Evolutionary conservation across 176 grass and related monocot species (phyloP), one percentile per base, ranked within the genome.

Genomic region (Ensete glaucum): DNA sequence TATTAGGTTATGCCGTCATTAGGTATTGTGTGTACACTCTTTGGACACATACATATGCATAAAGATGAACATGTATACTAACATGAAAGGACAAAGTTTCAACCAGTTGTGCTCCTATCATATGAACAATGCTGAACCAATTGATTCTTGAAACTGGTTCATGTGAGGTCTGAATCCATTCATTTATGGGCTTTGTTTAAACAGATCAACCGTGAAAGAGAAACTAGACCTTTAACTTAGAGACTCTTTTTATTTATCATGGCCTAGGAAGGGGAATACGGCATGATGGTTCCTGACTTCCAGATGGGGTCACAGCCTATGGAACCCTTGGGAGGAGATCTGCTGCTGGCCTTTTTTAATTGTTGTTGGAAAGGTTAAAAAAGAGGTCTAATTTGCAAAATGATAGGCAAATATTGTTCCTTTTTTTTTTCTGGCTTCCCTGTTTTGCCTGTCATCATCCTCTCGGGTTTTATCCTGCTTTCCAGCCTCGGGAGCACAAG

Each of bases 1-100:
- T 98, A 78, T 23, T 94, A 64, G 84, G 90, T 29, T 90, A 91
- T 78, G 84, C 88, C 21, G 81, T 93, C 52, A 85, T 84, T 74
- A 98, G 88, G 95, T 93, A 90, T 71, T 23, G 16, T 19, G 55
- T 50, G 50, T 23, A 26, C 81, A 76, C 69, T 72, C 67, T 3
- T 64, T 25, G 56, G 58, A 71, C 48, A 26, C 52, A 57, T 3
- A 17, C 29, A 16, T 55, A 52, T 76, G 14, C 3, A 71, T 64
- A 64, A 11, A 70, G 55, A 70, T 82, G 23, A 19, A 21, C 13
- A 3, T 62, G 15, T 62, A 62, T 8, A n/a, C 6, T 62, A n/a
- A 19, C n/a, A 19, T 15, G 57, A 62, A 7, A 62, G 20, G 57
- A 6, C 34, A 6, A 43, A 43, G 34, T 43, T 43, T 43, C 34